phyloP scores from a whole-genome alignment of 345 rosid genomes.

The Camelina neglecta region DNA sequence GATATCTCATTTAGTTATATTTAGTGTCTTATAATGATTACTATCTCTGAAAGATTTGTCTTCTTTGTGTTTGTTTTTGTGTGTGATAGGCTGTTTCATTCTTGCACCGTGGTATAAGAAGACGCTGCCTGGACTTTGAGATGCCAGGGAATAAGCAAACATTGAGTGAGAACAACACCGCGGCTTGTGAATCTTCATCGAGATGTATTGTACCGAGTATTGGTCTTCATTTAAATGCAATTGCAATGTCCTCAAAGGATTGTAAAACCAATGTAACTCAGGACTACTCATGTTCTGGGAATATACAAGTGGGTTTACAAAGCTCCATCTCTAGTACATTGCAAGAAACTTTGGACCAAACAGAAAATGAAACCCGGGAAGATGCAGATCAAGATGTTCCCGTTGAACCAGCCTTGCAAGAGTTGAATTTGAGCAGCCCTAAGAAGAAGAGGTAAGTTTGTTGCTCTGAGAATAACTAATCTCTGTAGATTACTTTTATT shows the following conservation, averaged over 20 bases:
- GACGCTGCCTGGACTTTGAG: conserved; percentile 95
- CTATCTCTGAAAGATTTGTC: conserved; percentile 1
- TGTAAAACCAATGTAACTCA: conserved; percentile 41
- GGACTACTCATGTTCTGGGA: conserved; percentile 56
- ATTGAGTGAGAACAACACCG: conserved; percentile 34
- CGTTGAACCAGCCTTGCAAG: conserved; percentile 52
- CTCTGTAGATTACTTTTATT: not conserved
- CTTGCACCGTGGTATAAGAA: conserved; percentile 84
- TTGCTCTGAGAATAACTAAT: not conserved
- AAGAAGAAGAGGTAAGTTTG: conserved; percentile 75
- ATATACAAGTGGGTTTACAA: conserved; percentile 47
- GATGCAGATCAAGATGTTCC: conserved; percentile 32
- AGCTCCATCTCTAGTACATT: conserved; percentile 47
- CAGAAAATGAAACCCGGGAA: conserved; percentile 49
- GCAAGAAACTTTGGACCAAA: conserved; percentile 58
- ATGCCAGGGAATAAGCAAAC: conserved; percentile 49
- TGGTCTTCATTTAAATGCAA: conserved; percentile 92
- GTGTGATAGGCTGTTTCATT: conserved; percentile 58
- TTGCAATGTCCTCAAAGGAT: conserved; percentile 62
- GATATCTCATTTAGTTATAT: not conserved
- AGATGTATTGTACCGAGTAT: conserved; percentile 78
- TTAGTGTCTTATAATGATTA: not conserved
- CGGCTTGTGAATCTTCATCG: conserved; percentile 35
- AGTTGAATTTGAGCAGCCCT: conserved; percentile 69
- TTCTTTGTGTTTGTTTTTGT: conserved; percentile 25